Conservation (phyloP, 2,329 filamentous ascomycete species). For the Pestalotiopsis fici region DNA sequence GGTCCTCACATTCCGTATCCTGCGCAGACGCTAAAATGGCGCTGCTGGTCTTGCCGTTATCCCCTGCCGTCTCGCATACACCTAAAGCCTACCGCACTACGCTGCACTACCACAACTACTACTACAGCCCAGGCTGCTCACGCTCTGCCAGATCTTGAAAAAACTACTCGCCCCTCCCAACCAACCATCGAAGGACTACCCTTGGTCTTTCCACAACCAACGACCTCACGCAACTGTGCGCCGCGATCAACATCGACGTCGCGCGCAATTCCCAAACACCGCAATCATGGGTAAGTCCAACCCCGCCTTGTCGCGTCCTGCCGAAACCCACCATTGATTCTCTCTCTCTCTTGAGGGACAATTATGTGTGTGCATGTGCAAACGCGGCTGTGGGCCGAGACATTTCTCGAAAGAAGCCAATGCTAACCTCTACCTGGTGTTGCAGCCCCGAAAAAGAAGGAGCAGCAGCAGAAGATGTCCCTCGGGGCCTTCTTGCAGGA, state of each 20-base stretch:
- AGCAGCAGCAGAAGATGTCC: conserved; percentile 89
- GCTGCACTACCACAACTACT: neutral
- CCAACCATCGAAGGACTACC: conserved; percentile 9
- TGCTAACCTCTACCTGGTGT: conserved; percentile 42
- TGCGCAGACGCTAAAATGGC: neutral
- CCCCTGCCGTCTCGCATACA: neutral
- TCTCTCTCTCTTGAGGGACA: neutral
- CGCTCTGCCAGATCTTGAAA: neutral
- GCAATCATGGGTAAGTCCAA: conserved; percentile 62
- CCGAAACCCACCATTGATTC: neutral
- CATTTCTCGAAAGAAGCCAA: conserved; percentile 14
- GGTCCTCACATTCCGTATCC: neutral
- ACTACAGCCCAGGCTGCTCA: neutral
- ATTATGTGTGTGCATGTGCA: conserved; percentile 6
- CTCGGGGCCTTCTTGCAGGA: conserved; percentile 94
- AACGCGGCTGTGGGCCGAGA: conserved; percentile 7
- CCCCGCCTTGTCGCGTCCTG: conserved; percentile 12
- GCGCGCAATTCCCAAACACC: conserved; percentile 38
- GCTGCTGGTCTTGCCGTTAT: neutral
- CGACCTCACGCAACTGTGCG: conserved; percentile 17
- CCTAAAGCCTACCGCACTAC: neutral
- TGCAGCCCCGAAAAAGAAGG: conserved; percentile 88
- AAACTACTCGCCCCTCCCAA: conserved; percentile 6
- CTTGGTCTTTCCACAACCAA: conserved; percentile 3
- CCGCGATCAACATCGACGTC: conserved; percentile 20